Conservation (phyloP, 1,284 basidiomycete genomes). For the Malassezia sp. region DNA sequence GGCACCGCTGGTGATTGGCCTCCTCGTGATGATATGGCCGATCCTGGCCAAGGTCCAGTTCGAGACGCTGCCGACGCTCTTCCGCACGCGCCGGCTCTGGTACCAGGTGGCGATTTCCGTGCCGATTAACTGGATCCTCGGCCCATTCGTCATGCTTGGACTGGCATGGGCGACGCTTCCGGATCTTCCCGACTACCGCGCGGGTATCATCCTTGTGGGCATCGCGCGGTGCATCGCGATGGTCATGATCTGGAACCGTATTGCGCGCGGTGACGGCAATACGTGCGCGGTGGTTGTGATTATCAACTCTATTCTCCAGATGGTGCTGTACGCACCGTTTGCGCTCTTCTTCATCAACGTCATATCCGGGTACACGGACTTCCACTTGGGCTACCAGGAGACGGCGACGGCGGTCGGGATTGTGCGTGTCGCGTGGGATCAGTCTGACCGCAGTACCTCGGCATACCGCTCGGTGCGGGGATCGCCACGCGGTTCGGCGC, state of each 20-base stretch:
- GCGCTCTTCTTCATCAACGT: constrained; percentile 66
- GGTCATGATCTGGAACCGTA: constrained; percentile 54
- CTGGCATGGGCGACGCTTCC: constrained; percentile 75
- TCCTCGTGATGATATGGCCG: constrained; percentile 85
- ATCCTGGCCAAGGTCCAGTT: constrained; percentile 64
- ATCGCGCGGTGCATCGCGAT: constrained; percentile 51
- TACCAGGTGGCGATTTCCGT: constrained; percentile 62
- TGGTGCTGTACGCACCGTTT: constrained; percentile 65
- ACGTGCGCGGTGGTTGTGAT: constrained; percentile 62
- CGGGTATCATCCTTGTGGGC: constrained; percentile 56
- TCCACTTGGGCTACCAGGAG: constrained; percentile 58
- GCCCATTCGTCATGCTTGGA: constrained; percentile 65
- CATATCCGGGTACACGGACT: constrained; percentile 48
- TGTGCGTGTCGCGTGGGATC: too few species aligned
- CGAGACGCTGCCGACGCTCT: constrained; percentile 58
- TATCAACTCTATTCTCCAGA: constrained; percentile 57
- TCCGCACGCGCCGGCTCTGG: constrained; percentile 57
- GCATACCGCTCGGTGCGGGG: constrained; percentile 60
- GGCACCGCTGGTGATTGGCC: constrained; percentile 32
- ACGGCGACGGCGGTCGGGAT: constrained; percentile 52
- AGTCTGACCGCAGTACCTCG: too few species aligned
- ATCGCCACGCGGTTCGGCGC: constrained; percentile 58
- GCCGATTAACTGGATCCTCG: constrained; percentile 69
- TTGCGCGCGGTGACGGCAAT: constrained; percentile 63
- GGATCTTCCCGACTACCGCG: constrained; percentile 50